Base-by-base conservation (phyloP, 495 filamentous ascomycete species). In the Trichoderma gamsii region DNA sequence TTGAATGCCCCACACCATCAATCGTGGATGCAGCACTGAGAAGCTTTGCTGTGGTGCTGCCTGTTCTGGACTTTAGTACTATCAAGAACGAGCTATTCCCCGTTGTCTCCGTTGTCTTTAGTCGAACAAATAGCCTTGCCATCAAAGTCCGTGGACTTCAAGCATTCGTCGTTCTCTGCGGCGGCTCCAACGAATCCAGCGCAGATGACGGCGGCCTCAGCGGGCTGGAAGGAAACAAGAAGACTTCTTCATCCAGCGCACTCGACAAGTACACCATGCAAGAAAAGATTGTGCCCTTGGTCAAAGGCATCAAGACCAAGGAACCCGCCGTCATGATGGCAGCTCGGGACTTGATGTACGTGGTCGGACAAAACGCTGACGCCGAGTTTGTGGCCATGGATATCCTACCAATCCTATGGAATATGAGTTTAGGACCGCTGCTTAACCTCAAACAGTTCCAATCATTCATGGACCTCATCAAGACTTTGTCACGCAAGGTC, bases 261-360 rank as follows among this genome's bases (percentile, higher is more conserved):
- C 81, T 99, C 41, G 95, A 99, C 78, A 98, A 98, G 75, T 97
- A 92, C 72, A 97, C 95, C 1, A 90, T 98, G 72, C 96, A 99
- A 74, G 95, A 98, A 75, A 97, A 96, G 78, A 88, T 99, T 18
- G 85, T 98, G 4, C 95, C 95, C 0, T 81, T 97, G 5, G 83
- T 99, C 66, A 92, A 91, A 73, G 92, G 81, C 1, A 98, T 99
- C 76, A 98, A 98, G 75, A 99, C 95, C 0, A 97, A 96, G 73
- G 95, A 99, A 73, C 95, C 95, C 0, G 93, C 92, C 2, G 95
- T 99, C 3, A 97, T 97, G 90, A 94, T 97, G 86, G 93, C 95
- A 1, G 91, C 92, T 0, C 82, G 97, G 23, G 85, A 87, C 32
- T 92, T 97, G 13, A 87, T 98, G 71, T 84, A 82, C 38, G 88